Base-by-base conservation (phyloP, 495 filamentous ascomycete genomes). In the Hypoxylon rickii region DNA sequence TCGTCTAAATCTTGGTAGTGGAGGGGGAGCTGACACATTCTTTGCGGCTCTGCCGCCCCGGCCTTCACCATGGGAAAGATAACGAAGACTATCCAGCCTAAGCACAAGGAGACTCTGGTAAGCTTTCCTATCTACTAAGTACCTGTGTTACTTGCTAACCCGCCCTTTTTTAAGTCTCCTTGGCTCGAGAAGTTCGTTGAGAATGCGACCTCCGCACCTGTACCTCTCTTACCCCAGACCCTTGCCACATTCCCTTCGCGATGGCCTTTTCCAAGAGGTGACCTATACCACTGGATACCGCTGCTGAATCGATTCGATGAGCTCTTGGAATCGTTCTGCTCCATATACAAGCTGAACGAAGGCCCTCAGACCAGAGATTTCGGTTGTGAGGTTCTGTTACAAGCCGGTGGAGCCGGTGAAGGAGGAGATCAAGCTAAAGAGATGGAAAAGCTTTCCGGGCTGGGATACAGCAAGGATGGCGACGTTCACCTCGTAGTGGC, bases 261-360 rank as follows among this genome's bases (percentile, higher is more conserved):
- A 81, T 97, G 93, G 95, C 89, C 89, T 19, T 96, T 97, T 65
- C 93, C 92, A n/a, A 82, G 94, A 69, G 95, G 95, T 39, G 95
- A 99, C 64, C 78, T 97, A 36, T 97, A 97, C 65, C 92, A 99
- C 77, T 99, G 95, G 95, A 97, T 97, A 66, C 86, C 89, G 24
- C 80, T 96, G 33, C 77, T 99, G 39, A 93, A 99, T 73, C 86
- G 92, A 53, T 97, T 99, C 71, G 95, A 99, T 72, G 80, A 82
- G 55, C 83, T 97, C 51, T 76, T 97, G 13, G 89, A 95, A 50
- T 80, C 83, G 19, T 88, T 92, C 67, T 90, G 85, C 68, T 78
- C 86, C 29, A 88, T 85, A 62, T 97, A 99, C 73, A 84, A 81
- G 55, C 79, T 99, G 22, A 83, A 84, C 47, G 82, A 86, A 42